Evolutionary conservation across 169 alveolate genomes (phyloP).

Genomic region (Perkinsus marinus): DNA sequence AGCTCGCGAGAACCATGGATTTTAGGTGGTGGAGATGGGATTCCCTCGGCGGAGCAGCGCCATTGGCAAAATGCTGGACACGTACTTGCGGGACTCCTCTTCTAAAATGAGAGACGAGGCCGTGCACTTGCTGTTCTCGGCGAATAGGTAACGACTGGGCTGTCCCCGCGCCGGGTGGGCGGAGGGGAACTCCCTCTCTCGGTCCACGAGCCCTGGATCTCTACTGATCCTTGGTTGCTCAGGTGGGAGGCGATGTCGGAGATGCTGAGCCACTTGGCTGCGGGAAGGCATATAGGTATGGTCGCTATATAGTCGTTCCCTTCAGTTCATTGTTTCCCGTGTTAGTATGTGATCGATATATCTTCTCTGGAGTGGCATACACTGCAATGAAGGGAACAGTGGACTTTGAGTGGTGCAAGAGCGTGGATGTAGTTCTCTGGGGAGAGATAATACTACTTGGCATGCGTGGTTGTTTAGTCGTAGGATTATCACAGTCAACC

Average conservation of each 20-base stretch:
- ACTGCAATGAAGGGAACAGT: conserved; percentile 54
- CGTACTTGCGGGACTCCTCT: conserved; percentile 33
- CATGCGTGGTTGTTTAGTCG: too few species aligned
- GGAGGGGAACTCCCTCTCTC: too few species aligned
- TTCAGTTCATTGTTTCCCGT: not conserved
- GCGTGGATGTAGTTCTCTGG: not conserved
- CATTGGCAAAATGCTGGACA: conserved; percentile 44
- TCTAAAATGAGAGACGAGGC: conserved; percentile 42
- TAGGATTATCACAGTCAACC: too few species aligned
- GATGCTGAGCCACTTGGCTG: not conserved
- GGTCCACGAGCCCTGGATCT: conserved; percentile 18
- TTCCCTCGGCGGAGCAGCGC: not conserved
- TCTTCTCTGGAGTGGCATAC: conserved; percentile 67
- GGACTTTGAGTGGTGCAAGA: conserved; percentile 59
- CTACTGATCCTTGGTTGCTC: conserved; percentile 16
- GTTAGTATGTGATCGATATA: conserved; percentile 61
- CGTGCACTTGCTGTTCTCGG: conserved; percentile 59
- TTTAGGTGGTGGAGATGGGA: not conserved
- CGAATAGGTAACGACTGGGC: conserved; percentile 59
- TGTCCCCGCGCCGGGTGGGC: too few species aligned
- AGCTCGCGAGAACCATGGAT: not conserved
- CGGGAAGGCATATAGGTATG: not conserved
- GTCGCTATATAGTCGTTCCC: too few species aligned
- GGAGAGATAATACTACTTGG: conserved; percentile 20
- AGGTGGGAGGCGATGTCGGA: not conserved